Conservation (phyloP, 2,329 filamentous ascomycete species). For the Penicillium sp. region DNA sequence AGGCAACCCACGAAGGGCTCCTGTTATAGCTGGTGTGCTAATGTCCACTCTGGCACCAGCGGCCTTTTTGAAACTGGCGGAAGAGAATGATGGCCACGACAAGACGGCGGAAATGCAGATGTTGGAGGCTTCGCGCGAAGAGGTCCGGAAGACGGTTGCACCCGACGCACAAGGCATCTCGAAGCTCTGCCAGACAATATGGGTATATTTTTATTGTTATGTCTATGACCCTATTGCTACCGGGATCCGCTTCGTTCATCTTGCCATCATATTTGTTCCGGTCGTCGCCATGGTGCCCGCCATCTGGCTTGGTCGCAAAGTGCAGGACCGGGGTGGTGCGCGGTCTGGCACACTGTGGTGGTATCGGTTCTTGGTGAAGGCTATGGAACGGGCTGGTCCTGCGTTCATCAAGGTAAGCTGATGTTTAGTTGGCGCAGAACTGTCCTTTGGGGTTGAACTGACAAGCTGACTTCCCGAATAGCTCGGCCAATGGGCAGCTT, state of each 20-base stretch:
- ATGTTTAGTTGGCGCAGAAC: background rate
- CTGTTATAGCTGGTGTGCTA: conserved; percentile 32
- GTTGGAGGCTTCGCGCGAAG: conserved; percentile 75
- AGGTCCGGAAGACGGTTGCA: conserved; percentile 68
- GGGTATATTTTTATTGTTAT: conserved; percentile 64
- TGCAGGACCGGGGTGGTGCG: conserved; percentile 67
- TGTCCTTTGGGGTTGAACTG: background rate
- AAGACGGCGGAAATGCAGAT: conserved; percentile 81
- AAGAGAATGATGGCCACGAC: conserved; percentile 48
- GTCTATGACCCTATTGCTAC: conserved; percentile 77
- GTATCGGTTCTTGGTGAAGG: conserved; percentile 81
- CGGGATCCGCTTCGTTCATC: conserved; percentile 79
- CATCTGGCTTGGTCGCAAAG: conserved; percentile 72
- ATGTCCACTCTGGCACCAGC: conserved; percentile 54
- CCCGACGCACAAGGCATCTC: conserved; percentile 60
- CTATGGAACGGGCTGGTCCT: conserved; percentile 91
- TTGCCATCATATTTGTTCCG: conserved; percentile 85
- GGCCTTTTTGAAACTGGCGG: conserved; percentile 58
- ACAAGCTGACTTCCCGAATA: conserved; percentile 33
- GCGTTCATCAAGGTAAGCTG: conserved; percentile 88
- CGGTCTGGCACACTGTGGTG: conserved; percentile 84
- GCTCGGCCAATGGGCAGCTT: conserved; percentile 98
- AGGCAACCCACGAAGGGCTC: conserved; percentile 21
- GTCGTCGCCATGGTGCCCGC: conserved; percentile 76
- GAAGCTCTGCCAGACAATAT: conserved; percentile 57